Evolutionary conservation across 225 moss, liverwort and hornwort genomes (phyloP), one percentile per base, ranked within the genome.

Genomic region (Climacium dendroides): DNA sequence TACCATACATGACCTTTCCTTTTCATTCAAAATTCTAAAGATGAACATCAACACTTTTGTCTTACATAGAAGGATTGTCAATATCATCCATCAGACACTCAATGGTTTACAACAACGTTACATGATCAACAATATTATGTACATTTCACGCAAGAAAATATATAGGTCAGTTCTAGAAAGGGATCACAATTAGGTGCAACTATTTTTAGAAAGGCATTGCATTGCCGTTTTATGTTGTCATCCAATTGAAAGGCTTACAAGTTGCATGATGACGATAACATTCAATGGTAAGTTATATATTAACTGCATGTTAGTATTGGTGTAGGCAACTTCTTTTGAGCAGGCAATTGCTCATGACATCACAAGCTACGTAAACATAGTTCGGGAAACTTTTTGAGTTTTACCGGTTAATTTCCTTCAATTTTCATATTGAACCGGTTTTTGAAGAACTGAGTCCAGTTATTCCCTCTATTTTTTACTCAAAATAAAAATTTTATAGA

Each of bases 21-120:
- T 9, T 8, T 34, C 34, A 32, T 3, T 34, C 2, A 63, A 17
- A 34, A 17, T 63, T 34, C 4, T 3, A 63, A 26, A 0, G 34
- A 60, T 34, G 34, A 63, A 34, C 5, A 18, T 63, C 1, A 34
- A 9, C 6, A 35, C 19, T 65, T 65, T 10, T 19, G 10, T 65
- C 35, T 35, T 35, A 11, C 19, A 35, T 1, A 19, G 5, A 65
- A 35, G 0, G 9, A 35, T 35, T 11, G 0, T 35, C 1, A n/a
- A n/a, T 5, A 1, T 35, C 35, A 65, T 65, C 10, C 19, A 65
- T 64, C 1, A 10, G 1, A 64, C 3, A 35, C 35, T 64, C 19
- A 10, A 5, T 64, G 3, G 3, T 35, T 1, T 5, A 0, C 10
- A 64, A 35, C 1, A 0, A 19, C 0, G 3, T 34, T 45, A n/a